A percentile compares a stretch with the other conserved stretches of the same genome.
phyloP scores from a whole-genome alignment of 2,329 filamentous ascomycete species.

The Colletotrichum sublineola region DNA sequence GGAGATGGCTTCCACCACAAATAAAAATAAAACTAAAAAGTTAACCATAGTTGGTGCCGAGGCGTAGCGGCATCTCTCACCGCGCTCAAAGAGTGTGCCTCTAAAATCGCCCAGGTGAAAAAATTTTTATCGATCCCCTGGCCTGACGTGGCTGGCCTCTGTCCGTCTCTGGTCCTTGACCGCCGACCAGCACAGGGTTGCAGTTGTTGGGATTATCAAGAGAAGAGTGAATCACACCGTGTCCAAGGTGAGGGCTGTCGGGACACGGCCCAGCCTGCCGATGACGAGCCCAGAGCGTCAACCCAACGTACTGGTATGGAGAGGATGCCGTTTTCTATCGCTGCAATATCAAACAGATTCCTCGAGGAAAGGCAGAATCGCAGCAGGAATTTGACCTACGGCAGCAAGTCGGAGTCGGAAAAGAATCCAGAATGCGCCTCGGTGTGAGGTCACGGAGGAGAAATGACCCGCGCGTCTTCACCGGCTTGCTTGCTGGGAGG shows the following conservation, averaged over 20 bases:
- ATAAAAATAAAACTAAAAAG: slow-evolving; percentile 6
- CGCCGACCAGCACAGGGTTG: slow-evolving; percentile 28
- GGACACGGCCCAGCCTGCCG: slow-evolving; percentile 26
- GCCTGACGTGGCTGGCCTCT: slow-evolving; percentile 37
- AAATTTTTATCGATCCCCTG: slow-evolving; percentile 36
- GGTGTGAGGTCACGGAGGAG: background rate
- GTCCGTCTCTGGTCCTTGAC: slow-evolving; percentile 28
- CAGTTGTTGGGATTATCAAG: slow-evolving; percentile 33
- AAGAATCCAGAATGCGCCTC: slow-evolving; percentile 5
- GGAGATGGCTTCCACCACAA: slow-evolving; percentile 29
- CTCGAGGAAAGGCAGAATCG: background rate
- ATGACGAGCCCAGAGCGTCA: slow-evolving; percentile 6
- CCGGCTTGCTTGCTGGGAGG: background rate
- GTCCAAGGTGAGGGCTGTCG: slow-evolving; percentile 36
- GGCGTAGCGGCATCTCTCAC: slow-evolving; percentile 25
- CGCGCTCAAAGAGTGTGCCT: slow-evolving; percentile 23
- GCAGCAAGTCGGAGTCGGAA: background rate
- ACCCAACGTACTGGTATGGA: slow-evolving; percentile 29
- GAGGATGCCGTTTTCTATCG: slow-evolving; percentile 20
- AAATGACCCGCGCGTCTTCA: background rate
- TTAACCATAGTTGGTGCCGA: slow-evolving; percentile 26
- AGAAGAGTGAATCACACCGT: slow-evolving; percentile 35
- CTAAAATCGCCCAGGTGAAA: slow-evolving; percentile 37
- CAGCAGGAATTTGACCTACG: slow-evolving; percentile 5
- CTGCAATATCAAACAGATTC: slow-evolving; percentile 32